Evolutionary conservation across 495 filamentous ascomycete genomes (phyloP).

Genomic region (Cercophora sp.): DNA sequence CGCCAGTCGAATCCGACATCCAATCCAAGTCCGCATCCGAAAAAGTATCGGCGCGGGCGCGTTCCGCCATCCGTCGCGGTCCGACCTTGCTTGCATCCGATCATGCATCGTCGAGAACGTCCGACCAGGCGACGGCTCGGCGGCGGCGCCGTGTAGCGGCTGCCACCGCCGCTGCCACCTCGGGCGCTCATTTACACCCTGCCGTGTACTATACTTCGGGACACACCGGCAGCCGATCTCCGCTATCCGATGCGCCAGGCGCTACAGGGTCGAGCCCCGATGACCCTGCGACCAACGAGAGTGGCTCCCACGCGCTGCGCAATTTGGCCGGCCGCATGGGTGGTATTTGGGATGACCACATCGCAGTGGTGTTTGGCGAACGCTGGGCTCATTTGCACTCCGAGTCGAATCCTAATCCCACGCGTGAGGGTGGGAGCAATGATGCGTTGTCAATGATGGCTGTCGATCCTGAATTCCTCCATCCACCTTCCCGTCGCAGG

Average conservation of each 20-base stretch:
- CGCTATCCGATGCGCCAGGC: slow-evolving; percentile 2
- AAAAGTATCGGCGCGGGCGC: slow-evolving; percentile 50
- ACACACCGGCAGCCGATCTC: slow-evolving; percentile 1
- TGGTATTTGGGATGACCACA: slow-evolving; percentile 22
- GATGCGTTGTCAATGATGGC: slow-evolving; percentile 13
- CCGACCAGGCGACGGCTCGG: too few relatives aligned
- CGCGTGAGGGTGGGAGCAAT: slow-evolving; percentile 11
- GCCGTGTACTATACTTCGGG: neutral
- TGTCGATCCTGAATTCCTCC: slow-evolving; percentile 18
- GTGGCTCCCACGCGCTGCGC: slow-evolving; percentile 14
- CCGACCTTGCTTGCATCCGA: too few relatives aligned
- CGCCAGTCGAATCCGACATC: slow-evolving; percentile 54
- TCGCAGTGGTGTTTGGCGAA: slow-evolving; percentile 27
- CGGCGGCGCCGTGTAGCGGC: too few relatives aligned
- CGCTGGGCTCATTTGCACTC: slow-evolving; percentile 27
- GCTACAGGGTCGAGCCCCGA: slow-evolving; percentile 9
- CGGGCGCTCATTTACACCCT: neutral
- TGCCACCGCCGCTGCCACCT: slow-evolving; percentile 16
- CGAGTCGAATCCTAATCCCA: slow-evolving; percentile 16
- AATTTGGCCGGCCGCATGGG: slow-evolving; percentile 17
- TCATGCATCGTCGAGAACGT: too few relatives aligned
- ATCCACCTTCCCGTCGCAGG: slow-evolving; percentile 3
- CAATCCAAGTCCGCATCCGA: slow-evolving; percentile 50
- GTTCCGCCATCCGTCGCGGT: slow-evolving; percentile 67
- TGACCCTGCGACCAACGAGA: slow-evolving; percentile 5